Conservation (phyloP, 2,329 filamentous ascomycete species). For the Aspergillus sp. region DNA sequence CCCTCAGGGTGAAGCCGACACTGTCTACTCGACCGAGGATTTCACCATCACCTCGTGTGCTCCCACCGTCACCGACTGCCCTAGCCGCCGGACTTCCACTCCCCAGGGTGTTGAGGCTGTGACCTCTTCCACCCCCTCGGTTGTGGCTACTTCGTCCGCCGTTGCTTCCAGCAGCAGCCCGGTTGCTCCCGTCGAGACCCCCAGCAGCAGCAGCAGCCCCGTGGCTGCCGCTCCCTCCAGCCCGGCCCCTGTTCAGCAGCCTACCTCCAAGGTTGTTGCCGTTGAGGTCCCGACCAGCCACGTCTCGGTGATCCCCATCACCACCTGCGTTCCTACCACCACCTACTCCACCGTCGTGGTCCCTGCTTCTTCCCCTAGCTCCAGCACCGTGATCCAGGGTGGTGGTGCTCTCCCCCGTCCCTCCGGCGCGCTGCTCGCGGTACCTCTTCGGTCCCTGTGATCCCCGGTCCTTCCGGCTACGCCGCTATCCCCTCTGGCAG, state of each 20-base stretch:
- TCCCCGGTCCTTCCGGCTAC: conserved; percentile 10
- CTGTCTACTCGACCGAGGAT: conserved; percentile 52
- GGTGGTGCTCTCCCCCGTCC: conserved; percentile 1
- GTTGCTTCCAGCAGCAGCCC: conserved; percentile 7
- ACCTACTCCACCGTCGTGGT: conserved; percentile 23
- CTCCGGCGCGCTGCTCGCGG: conserved; percentile 2
- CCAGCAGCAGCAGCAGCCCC: background rate
- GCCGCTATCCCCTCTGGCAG: conserved; percentile 4
- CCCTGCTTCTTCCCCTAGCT: conserved; percentile 4
- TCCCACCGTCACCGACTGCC: conserved; percentile 55
- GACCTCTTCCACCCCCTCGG: conserved; percentile 3
- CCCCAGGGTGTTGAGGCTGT: conserved; percentile 15
- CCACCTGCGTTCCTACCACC: conserved; percentile 27
- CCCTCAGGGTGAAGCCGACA: conserved; percentile 28
- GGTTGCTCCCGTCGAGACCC: conserved; percentile 10
- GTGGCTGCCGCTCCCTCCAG: conserved; percentile 1
- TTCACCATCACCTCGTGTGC: conserved; percentile 57
- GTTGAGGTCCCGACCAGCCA: conserved; percentile 2
- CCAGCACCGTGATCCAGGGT: background rate
- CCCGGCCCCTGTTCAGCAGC: conserved; percentile 1
- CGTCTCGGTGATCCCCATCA: conserved; percentile 22
- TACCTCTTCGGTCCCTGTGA: conserved; percentile 12
- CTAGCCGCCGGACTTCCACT: conserved; percentile 20
- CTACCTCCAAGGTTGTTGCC: too few species aligned
- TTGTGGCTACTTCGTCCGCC: conserved; percentile 1